phyloP scores from a whole-genome alignment of 208 protist genomes.

The Naegleria lovaniensis region DNA sequence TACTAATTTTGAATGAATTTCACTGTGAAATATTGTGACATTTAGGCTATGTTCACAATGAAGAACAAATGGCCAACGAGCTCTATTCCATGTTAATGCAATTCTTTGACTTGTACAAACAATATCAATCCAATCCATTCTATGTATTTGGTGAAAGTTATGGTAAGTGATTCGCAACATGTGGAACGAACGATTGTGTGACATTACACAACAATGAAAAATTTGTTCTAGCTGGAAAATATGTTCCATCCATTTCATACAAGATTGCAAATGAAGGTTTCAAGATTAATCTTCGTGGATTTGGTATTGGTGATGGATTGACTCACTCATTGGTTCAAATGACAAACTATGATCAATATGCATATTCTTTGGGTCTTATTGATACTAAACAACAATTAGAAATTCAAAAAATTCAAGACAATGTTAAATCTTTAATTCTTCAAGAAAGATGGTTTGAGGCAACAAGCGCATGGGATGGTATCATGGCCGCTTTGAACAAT shows the following conservation, averaged over 20 bases:
- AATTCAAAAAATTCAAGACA: background rate
- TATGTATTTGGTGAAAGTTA: conserved; percentile 74
- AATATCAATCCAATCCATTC: conserved; percentile 52
- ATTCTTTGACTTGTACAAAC: conserved; percentile 48
- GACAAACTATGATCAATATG: background rate
- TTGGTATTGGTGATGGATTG: background rate
- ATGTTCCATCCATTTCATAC: background rate
- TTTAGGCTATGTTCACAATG: conserved; percentile 54
- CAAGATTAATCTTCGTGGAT: background rate
- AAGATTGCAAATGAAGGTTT: conserved; percentile 11
- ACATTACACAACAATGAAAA: no score
- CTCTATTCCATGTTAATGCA: conserved; percentile 65
- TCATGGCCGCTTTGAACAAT: background rate
- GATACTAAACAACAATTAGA: background rate
- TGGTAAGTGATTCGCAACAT: conserved; percentile 36
- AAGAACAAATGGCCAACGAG: conserved; percentile 63
- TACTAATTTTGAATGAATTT: no score
- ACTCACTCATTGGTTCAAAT: background rate
- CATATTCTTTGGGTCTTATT: background rate
- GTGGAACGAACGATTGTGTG: no score
- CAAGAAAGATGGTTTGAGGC: background rate
- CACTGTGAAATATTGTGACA: no score
- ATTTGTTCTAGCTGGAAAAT: background rate
- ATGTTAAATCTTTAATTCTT: background rate
- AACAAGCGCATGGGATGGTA: background rate